Percentiles rank a stretch among this genome's conserved stretches.
These are phyloP conservation scores for Omphalotus guepiniiformis DNA, from an alignment of 768 basidiomycete genomes.

Conservation along the genomic window DNA sequence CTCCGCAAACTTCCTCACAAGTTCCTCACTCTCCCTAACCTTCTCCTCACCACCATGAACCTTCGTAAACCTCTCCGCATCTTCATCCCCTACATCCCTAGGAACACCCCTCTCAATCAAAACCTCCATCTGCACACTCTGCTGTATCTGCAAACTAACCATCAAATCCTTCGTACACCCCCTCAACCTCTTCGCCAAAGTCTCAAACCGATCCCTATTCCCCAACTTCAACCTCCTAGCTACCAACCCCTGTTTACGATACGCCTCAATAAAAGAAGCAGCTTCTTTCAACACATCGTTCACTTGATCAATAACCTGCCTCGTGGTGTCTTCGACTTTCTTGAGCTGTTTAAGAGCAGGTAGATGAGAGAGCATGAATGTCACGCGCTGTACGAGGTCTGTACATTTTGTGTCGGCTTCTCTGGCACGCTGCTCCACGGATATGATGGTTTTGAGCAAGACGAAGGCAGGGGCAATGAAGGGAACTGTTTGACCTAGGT, in stretches of 20 bases:
- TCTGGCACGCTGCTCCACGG: conserved; percentile 31
- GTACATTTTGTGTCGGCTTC: conserved; percentile 37
- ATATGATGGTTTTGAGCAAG: conserved; percentile 35
- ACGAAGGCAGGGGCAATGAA: conserved; percentile 36
- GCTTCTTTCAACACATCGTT: conserved; percentile 33
- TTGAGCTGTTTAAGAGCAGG: conserved; percentile 27
- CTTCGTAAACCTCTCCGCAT: conserved; percentile 30
- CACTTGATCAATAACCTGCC: conserved; percentile 34
- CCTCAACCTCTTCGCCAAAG: conserved; percentile 28
- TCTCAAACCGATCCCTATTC: conserved; percentile 33
- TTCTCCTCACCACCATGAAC: conserved; percentile 32
- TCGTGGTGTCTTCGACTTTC: conserved; percentile 27
- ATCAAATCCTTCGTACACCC: conserved; percentile 32
- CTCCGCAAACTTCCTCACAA: conserved; percentile 34
- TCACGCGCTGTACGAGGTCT: conserved; percentile 37
- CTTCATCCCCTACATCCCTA: conserved; percentile 31
- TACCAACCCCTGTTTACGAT: conserved; percentile 31
- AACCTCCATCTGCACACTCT: conserved; percentile 32
- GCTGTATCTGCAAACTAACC: conserved; percentile 39
- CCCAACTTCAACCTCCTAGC: conserved; percentile 33
- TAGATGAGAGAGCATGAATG: conserved; percentile 38
- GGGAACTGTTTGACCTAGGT: conserved; percentile 31
- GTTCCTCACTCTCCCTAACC: conserved; percentile 29
- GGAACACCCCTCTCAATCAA: conserved; percentile 34
- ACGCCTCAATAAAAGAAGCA: conserved; percentile 34